Percentiles rank a stretch among this genome's conserved stretches.
Evolutionary conservation across 441 rosid genomes (phyloP).

Genomic region (Erodium texanum): DNA sequence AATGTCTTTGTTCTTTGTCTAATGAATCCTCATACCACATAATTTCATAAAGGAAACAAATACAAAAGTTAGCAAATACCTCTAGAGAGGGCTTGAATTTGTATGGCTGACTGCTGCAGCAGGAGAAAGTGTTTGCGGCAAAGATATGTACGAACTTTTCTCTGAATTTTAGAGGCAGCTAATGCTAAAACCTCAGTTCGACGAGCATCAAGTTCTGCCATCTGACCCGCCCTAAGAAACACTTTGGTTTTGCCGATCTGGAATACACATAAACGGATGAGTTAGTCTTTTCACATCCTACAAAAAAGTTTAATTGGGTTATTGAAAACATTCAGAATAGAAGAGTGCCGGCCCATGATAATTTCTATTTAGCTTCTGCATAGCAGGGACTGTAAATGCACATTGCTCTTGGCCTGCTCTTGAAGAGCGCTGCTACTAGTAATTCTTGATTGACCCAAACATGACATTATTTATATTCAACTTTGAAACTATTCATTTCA

Average conservation of each 20-base stretch:
- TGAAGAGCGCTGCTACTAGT: too few species aligned
- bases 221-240: conserved; percentile 95
- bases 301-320: not conserved
- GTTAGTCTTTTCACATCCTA: conserved; percentile 5
- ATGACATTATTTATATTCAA: too few species aligned
- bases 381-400: too few species aligned
- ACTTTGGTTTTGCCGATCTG: conserved; percentile 91
- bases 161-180: conserved; percentile 69
- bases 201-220: conserved; percentile 91
- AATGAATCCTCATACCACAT: not conserved
- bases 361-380: too few species aligned
- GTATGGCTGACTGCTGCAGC: conserved; percentile 47
- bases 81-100: conserved; percentile 67
- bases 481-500: too few species aligned
- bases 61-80: conserved; percentile 37
- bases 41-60: not conserved
- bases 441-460: too few species aligned
- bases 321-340: not conserved
- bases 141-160: conserved; percentile 48
- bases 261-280: conserved; percentile 18
- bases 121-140: conserved; percentile 42
- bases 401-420: too few species aligned
- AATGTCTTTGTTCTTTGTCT: not conserved
- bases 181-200: conserved; percentile 65
- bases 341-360: not conserved